Percentiles rank a stretch among this genome's conserved stretches.
phyloP scores from a whole-genome alignment of 441 rosid genomes.

The Daphne laureola region DNA sequence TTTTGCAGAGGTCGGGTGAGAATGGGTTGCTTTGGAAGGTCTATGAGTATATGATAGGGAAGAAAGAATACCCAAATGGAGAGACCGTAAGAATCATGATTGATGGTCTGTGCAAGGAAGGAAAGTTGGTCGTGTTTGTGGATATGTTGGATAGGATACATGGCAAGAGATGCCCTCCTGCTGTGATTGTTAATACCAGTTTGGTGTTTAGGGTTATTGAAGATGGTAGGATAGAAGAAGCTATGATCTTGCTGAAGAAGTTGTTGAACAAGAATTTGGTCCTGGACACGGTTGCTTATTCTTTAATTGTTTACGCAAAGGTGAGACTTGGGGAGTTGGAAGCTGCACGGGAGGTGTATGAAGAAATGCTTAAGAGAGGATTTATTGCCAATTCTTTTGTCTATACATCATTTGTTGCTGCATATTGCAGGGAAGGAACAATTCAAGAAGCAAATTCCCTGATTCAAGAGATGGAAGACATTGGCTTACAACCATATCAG shows the following conservation, averaged over 20 bases:
- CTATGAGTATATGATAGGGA: constrained; percentile 53
- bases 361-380: constrained; percentile 70
- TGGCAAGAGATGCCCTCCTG: constrained; percentile 58
- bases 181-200: constrained; percentile 49
- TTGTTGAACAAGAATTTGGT: constrained; percentile 66
- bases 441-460: constrained; percentile 38
- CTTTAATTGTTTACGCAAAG: constrained; percentile 44
- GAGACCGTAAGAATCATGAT: constrained; percentile 40
- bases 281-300: constrained; percentile 55
- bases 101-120: constrained; percentile 64
- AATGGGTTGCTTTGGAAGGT: constrained; percentile 50
- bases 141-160: constrained; percentile 51
- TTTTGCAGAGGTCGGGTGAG: constrained; percentile 44
- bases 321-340: constrained; percentile 35
- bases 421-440: constrained; percentile 29
- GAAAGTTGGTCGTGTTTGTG: constrained; percentile 39
- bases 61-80: constrained; percentile 46
- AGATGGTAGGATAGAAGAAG: constrained; percentile 37
- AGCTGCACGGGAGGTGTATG: constrained; percentile 40
- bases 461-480: constrained; percentile 42
- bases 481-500: constrained; percentile 46
- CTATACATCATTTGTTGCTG: constrained; percentile 43
- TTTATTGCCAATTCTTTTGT: constrained; percentile 51
- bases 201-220: constrained; percentile 46
- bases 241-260: constrained; percentile 50